phyloP scores from a whole-genome alignment of 257 asterid genomes.

The Phtheirospermum japonicum region DNA sequence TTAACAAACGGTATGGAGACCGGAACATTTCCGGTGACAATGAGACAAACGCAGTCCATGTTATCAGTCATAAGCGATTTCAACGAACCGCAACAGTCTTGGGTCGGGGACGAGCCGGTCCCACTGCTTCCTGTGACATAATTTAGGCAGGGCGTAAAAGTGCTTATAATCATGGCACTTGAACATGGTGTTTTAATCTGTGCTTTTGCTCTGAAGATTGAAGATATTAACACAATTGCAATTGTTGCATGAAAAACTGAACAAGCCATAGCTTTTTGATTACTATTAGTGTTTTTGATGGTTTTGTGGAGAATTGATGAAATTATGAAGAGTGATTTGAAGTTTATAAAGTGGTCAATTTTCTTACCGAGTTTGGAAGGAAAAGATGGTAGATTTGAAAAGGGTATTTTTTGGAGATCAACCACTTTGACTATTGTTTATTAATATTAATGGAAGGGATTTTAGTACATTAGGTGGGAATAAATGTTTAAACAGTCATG shows the following conservation, averaged over 20 bases:
- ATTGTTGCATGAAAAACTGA: constrained; percentile 16
- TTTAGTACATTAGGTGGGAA: not conserved
- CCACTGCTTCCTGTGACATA: constrained; percentile 1
- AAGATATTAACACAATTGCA: constrained; percentile 15
- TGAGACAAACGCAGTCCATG: constrained; percentile 6
- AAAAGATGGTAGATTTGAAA: constrained; percentile 45
- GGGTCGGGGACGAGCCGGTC: constrained; percentile 1
- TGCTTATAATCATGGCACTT: not conserved
- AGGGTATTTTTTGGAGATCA: constrained; percentile 53
- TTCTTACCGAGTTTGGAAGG: constrained; percentile 24
- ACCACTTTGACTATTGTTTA: constrained; percentile 46
- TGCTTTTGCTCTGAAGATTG: constrained; percentile 33
- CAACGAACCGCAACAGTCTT: constrained; percentile 1
- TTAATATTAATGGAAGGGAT: too few species aligned
- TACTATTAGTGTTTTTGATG: not conserved
- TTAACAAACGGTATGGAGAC: not conserved
- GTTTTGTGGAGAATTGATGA: not conserved
- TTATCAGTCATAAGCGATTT: not conserved
- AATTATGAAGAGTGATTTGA: not conserved
- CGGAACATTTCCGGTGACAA: not conserved
- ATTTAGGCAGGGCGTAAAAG: constrained; percentile 7
- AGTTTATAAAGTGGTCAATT: constrained; percentile 25
- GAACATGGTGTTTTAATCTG: constrained; percentile 6
- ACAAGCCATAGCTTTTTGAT: constrained; percentile 23
- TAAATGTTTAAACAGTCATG: too few species aligned